A percentile compares a stretch with the other conserved stretches of the same genome.
Conservation (phyloP, 2,329 filamentous ascomycete species). For the Ascomycota sp. region DNA sequence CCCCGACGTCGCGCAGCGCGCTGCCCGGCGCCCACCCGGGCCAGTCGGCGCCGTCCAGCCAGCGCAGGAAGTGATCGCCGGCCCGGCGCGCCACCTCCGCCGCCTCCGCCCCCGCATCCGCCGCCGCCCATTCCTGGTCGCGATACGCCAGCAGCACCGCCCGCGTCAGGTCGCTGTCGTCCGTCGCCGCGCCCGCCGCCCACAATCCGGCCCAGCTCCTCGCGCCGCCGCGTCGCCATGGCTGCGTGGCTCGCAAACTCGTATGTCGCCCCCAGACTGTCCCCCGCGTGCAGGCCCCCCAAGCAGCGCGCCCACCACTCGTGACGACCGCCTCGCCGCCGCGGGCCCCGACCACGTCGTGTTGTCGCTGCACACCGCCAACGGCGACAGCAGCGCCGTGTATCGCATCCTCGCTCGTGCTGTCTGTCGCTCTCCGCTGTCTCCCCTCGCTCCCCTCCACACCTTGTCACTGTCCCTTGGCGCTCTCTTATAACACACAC, state of each 20-base stretch:
- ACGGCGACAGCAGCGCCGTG: not conserved
- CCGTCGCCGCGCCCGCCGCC: slow-evolving; percentile 27
- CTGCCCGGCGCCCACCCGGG: slow-evolving; percentile 14
- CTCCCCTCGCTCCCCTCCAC: not conserved
- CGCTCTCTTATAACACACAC: no score
- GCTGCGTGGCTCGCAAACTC: slow-evolving; percentile 18
- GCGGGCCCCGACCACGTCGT: not conserved
- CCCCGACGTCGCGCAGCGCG: slow-evolving; percentile 18
- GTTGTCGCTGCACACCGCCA: not conserved
- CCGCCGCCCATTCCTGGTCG: no score
- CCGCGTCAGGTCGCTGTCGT: slow-evolving; percentile 26
- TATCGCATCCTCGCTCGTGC: not conserved
- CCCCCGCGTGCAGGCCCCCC: slow-evolving; percentile 24
- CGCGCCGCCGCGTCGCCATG: slow-evolving; percentile 15
- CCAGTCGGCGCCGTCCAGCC: slow-evolving; percentile 22
- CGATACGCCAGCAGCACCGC: slow-evolving; percentile 22
- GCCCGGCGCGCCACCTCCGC: slow-evolving; percentile 14
- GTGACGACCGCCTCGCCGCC: slow-evolving; percentile 6
- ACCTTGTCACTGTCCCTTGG: no score
- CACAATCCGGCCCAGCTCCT: slow-evolving; percentile 18
- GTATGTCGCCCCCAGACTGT: slow-evolving; percentile 23
- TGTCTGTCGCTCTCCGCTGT: no score
- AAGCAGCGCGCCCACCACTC: slow-evolving; percentile 22
- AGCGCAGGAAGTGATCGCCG: slow-evolving; percentile 19
- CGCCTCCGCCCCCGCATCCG: no score